phyloP scores from a whole-genome alignment of 2,329 filamentous ascomycete species.

The Penicillium glabrum region DNA sequence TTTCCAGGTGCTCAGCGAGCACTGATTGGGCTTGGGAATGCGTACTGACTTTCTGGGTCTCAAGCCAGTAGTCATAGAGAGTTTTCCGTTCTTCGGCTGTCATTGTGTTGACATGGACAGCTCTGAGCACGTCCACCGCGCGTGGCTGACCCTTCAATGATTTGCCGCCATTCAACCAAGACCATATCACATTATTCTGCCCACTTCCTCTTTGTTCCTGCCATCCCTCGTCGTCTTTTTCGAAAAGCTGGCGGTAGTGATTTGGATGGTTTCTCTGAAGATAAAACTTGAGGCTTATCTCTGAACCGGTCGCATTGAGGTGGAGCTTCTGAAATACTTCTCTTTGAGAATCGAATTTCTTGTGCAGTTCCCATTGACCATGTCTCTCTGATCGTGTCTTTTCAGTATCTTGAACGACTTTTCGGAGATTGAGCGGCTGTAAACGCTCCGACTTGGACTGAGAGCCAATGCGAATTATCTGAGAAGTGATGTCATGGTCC shows the following conservation, averaged over 20 bases:
- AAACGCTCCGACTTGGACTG: slow-evolving; percentile 57
- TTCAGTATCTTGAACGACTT: slow-evolving; percentile 32
- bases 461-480: slow-evolving; percentile 63
- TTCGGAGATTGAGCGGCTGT: slow-evolving; percentile 51
- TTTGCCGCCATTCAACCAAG: background rate
- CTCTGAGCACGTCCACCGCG: background rate
- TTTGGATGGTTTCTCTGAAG: background rate
- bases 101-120: slow-evolving; percentile 1
- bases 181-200: background rate
- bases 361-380: slow-evolving; percentile 11
- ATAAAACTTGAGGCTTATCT: background rate
- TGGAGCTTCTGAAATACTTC: slow-evolving; percentile 10
- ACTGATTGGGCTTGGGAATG: background rate
- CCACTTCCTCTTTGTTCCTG: background rate
- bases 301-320: slow-evolving; percentile 5
- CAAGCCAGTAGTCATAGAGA: background rate
- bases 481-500: slow-evolving; percentile 23
- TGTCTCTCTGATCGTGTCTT: slow-evolving; percentile 31
- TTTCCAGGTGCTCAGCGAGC: background rate
- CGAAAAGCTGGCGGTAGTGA: background rate
- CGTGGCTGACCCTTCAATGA: background rate
- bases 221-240: background rate
- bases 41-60: background rate
- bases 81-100: background rate
- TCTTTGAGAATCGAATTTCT: slow-evolving; percentile 13